Conservation (phyloP, 2,329 filamentous ascomycete species). For the Penicillium sumatraense region DNA sequence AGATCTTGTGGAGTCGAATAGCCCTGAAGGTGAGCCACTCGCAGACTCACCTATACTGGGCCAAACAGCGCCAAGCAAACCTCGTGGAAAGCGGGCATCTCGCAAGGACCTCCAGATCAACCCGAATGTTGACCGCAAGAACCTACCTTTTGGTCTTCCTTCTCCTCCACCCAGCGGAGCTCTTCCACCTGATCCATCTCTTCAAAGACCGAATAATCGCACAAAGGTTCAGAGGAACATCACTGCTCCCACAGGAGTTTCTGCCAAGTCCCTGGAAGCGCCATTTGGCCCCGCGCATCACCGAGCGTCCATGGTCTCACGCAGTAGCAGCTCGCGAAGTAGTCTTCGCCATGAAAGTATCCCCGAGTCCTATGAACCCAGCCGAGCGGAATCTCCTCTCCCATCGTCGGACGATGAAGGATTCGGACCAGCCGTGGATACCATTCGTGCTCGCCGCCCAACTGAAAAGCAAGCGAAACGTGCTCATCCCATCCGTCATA, state of each 20-base stretch:
- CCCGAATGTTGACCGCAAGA: conserved; percentile 14
- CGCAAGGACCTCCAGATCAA: conserved; percentile 19
- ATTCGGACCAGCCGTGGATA: conserved; percentile 22
- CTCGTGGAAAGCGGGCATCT: conserved; percentile 14
- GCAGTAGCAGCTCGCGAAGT: conserved; percentile 31
- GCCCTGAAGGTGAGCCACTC: conserved; percentile 16
- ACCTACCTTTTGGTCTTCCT: conserved; percentile 28
- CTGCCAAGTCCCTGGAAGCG: conserved; percentile 13
- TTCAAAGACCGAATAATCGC: conserved; percentile 15
- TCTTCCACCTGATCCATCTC: conserved; percentile 26
- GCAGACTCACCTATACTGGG: conserved; percentile 29
- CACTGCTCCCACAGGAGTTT: conserved; percentile 15
- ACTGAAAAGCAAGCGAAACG: conserved; percentile 18
- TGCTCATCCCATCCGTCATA: conserved; percentile 11
- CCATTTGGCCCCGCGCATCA: conserved; percentile 14
- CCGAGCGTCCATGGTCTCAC: conserved; percentile 21
- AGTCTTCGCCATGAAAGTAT: conserved; percentile 27
- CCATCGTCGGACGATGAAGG: conserved; percentile 48
- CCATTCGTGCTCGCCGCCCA: conserved; percentile 12
- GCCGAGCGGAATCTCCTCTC: conserved; percentile 37
- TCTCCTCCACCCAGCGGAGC: conserved; percentile 33
- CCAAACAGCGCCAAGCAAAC: conserved; percentile 7
- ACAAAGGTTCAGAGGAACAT: conserved; percentile 20
- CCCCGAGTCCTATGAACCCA: conserved; percentile 18
- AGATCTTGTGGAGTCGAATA: conserved; percentile 14